Percentiles rank a stretch among this genome's conserved stretches.
phyloP scores from a whole-genome alignment of 1,284 basidiomycete genomes.

The Phellopilus nigrolimitatus region DNA sequence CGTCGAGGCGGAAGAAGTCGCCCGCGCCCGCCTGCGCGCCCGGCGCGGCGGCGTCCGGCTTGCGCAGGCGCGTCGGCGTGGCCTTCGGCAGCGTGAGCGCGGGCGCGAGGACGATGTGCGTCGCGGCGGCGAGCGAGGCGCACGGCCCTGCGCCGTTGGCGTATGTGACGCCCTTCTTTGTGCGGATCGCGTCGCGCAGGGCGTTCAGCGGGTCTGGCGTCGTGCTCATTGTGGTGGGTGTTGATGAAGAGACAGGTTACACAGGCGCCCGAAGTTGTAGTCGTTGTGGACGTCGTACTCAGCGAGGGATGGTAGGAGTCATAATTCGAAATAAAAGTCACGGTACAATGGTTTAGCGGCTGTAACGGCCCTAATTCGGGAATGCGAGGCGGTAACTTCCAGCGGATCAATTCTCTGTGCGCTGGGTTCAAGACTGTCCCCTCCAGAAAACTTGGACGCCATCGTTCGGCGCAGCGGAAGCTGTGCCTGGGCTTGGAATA shows the following conservation, averaged over 20 bases:
- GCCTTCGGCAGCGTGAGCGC: conserved; percentile 58
- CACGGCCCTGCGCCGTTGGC: conserved; percentile 40
- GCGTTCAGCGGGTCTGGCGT: conserved; percentile 46
- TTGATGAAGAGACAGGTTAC: not conserved
- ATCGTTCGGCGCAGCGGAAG: conserved; percentile 59
- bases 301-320: not conserved
- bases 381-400: conserved; percentile 67
- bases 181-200: conserved; percentile 54
- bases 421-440: conserved; percentile 84
- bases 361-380: conserved; percentile 75
- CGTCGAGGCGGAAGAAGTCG: conserved; percentile 76
- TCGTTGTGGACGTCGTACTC: not conserved
- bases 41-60: conserved; percentile 41
- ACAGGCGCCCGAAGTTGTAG: not conserved
- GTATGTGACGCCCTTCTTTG: conserved; percentile 46
- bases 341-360: conserved; percentile 56
- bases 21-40: conserved; percentile 38
- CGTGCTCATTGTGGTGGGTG: conserved; percentile 15
- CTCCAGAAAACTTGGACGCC: conserved; percentile 88
- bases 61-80: conserved; percentile 68
- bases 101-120: conserved; percentile 59
- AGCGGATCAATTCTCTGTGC: conserved; percentile 64
- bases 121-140: conserved; percentile 52
- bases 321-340: not conserved
- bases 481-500: conserved; percentile 65